A percentile compares a stretch with the other conserved stretches of the same genome.
These are phyloP conservation scores for Aschersonia sp. DNA, from an alignment of 2,329 filamentous ascomycete genomes.

Conservation along the genomic window DNA sequence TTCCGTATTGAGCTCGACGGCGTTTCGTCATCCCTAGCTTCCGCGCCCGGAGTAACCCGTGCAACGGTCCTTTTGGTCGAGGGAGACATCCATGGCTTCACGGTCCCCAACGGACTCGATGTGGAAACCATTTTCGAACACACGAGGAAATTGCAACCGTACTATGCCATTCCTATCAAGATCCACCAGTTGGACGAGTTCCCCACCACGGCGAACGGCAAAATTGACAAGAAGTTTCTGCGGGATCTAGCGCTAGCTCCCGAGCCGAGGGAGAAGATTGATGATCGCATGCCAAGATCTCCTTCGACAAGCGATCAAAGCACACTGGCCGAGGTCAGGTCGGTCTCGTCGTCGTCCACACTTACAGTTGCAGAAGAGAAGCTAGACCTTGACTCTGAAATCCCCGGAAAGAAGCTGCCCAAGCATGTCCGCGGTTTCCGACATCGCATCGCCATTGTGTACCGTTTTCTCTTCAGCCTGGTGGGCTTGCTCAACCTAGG, in stretches of 20 bases:
- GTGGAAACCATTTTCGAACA: constrained; percentile 22
- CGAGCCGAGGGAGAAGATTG: constrained; percentile 1
- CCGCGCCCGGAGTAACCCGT: constrained; percentile 28
- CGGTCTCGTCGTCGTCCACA: constrained; percentile 15
- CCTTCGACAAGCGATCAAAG: constrained; percentile 6
- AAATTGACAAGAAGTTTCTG: constrained; percentile 37
- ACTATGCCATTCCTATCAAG: constrained; percentile 37
- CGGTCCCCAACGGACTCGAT: constrained; percentile 21
- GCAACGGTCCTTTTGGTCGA: constrained; percentile 32
- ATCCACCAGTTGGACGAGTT: constrained; percentile 28
- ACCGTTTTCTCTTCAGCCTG: constrained; percentile 40
- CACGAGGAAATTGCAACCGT: constrained; percentile 30
- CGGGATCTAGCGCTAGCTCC: constrained; percentile 14
- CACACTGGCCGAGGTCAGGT: constrained; percentile 14
- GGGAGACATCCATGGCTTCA: constrained; percentile 35
- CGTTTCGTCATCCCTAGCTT: constrained; percentile 33
- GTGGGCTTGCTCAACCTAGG: constrained; percentile 34
- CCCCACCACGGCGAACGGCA: constrained; percentile 39
- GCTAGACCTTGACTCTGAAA: constrained; percentile 13
- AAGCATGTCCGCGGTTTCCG: constrained; percentile 24
- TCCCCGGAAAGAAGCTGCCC: constrained; percentile 25
- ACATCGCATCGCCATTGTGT: constrained; percentile 34
- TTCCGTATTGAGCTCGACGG: constrained; percentile 48
- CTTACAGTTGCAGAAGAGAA: constrained; percentile 16
- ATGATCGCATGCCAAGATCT: neutral